Evolutionary conservation across 2,329 filamentous ascomycete genomes (phyloP).

Genomic region (Dactylonectria estremocensis): DNA sequence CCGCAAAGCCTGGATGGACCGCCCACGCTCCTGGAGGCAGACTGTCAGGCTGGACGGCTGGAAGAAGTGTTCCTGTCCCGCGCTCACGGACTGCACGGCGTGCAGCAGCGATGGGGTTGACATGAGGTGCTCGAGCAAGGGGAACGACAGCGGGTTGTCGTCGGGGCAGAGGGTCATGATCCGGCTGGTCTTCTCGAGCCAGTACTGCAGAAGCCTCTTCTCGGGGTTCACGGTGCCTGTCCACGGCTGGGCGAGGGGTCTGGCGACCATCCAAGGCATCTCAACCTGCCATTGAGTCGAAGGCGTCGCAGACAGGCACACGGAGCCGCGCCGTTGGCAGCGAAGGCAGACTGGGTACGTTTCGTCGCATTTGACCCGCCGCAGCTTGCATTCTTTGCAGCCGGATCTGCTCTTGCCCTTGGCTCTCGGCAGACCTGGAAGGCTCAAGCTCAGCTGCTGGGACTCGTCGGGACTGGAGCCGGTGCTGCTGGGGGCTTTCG

Average conservation of each 20-base stretch:
- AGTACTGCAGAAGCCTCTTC: constrained; percentile 7
- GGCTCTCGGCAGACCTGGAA: too few species aligned
- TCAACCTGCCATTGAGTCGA: neutral
- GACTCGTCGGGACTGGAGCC: too few species aligned
- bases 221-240: neutral
- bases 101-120: constrained; percentile 2
- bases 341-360: constrained; percentile 11
- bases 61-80: constrained; percentile 17
- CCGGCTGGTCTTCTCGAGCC: constrained; percentile 15
- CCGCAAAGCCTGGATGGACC: neutral
- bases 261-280: neutral
- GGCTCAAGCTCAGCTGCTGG: too few species aligned
- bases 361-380: constrained; percentile 23
- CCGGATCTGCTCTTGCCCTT: constrained; percentile 2
- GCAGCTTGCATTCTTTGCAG: constrained; percentile 12
- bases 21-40: neutral
- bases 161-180: constrained; percentile 4
- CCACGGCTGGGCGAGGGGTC: neutral
- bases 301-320: neutral
- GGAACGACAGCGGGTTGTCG: constrained; percentile 28
- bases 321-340: constrained; percentile 2
- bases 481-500: too few species aligned
- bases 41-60: neutral
- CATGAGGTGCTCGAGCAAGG: neutral
- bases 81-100: constrained; percentile 11